Evolutionary conservation across 2,329 filamentous ascomycete species (phyloP), one percentile per base, ranked within the genome.

Genomic region (Myrmaecium sp.): DNA sequence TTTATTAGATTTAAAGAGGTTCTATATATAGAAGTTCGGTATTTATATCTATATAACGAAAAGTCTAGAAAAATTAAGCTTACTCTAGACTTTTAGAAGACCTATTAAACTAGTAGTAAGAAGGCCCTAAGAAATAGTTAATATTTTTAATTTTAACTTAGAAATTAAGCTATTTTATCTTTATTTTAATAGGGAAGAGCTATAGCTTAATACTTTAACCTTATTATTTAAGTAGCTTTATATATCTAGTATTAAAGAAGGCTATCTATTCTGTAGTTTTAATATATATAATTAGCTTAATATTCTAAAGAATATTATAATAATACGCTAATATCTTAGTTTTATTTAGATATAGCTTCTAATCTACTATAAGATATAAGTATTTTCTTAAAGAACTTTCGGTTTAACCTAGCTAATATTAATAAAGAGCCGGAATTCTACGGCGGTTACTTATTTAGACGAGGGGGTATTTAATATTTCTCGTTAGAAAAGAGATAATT

Each of bases 151-250:
- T 11, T 8, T 20, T 8, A 8, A 20, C 11, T 8, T 20, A 20
- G 11, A 20, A 8, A 20, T 20, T 20, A 20, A 20, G 11, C 18
- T 20, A 20, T 20, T 20, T 11, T 20, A 8, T 11, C 18, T 20
- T 11, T 20, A 20, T 11, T 20, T 20, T 20, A 20, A 20, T 20
- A 8, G 18, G 11, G 11, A 8, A 20, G 18, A 20, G 18, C 18
- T 20, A 20, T 20, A 20, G 18, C 18, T 20, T 20, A 20, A 20
- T 20, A 20, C 11, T 20, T 11, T 20, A 20, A 20, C 18, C 11
- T 11, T 20, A 20, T 11, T 20, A 8, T 11, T 20, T 20, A 20
- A 20, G 18, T 20, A 20, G 18, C 18, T 20, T 8, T 20, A 20
- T 11, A 8, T 8, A 20, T 20, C 11, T 8, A 20, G 11, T 8